Percentiles rank a stretch among this genome's conserved stretches.
Evolutionary conservation across 2,329 filamentous ascomycete species (phyloP).

Genomic region (Epichloe coenophiala): DNA sequence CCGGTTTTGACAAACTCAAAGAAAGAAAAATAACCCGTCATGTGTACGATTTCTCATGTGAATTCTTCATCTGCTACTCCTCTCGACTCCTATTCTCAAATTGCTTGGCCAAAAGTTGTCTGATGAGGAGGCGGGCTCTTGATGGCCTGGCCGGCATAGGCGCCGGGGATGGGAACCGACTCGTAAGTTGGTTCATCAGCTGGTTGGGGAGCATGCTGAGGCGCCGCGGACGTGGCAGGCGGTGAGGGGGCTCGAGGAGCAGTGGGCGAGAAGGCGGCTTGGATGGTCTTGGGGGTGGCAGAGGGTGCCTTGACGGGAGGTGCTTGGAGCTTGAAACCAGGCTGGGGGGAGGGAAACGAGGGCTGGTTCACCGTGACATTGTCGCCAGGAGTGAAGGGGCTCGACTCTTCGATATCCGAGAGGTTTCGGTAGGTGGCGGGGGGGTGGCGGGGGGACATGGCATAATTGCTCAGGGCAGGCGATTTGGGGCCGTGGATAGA

Average conservation of each 20-base stretch:
- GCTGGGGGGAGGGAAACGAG: conserved; percentile 37
- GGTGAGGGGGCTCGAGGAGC: conserved; percentile 8
- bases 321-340: conserved; percentile 73
- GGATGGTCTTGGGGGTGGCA: conserved; percentile 57
- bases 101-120: conserved; percentile 27
- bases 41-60: not conserved
- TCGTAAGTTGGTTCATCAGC: conserved; percentile 77
- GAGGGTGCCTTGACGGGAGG: conserved; percentile 67
- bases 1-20: too few relatives aligned
- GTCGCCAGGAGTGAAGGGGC: conserved; percentile 38
- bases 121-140: conserved; percentile 36
- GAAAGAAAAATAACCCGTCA: too few relatives aligned
- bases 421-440: conserved; percentile 41
- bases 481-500: conserved; percentile 18
- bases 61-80: not conserved
- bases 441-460: conserved; percentile 48
- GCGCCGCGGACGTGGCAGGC: conserved; percentile 9
- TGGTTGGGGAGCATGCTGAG: conserved; percentile 49
- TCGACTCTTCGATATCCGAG: conserved; percentile 28
- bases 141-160: conserved; percentile 50
- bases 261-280: conserved; percentile 47
- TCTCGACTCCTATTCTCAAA: conserved; percentile 2
- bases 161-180: conserved; percentile 75
- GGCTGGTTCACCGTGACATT: conserved; percentile 51
- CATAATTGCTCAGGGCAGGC: conserved; percentile 32